Evolutionary conservation across 2,329 filamentous ascomycete species (phyloP).

Genomic region (Ceratocystis destructans): DNA sequence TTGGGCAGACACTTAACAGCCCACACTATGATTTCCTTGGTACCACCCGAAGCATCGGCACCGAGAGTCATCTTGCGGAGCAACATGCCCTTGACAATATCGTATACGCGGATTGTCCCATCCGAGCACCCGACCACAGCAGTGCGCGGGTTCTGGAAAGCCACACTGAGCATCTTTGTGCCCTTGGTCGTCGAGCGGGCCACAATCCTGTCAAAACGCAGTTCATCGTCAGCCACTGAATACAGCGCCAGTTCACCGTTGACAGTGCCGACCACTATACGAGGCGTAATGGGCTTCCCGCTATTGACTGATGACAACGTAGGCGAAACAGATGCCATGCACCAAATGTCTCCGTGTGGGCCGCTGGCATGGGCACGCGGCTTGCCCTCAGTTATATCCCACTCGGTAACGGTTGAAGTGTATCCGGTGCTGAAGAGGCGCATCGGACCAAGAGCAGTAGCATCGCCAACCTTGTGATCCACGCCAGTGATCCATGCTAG

Average conservation of each 20-base stretch:
- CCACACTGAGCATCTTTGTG: constrained; percentile 77
- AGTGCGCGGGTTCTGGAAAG: constrained; percentile 71
- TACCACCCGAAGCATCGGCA: constrained; percentile 52
- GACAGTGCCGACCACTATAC: constrained; percentile 70
- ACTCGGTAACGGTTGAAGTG: constrained; percentile 83
- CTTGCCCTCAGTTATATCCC: constrained; percentile 70
- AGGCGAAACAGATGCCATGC: constrained; percentile 43
- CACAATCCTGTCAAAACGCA: constrained; percentile 66
- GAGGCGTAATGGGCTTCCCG: constrained; percentile 21
- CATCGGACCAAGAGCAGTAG: constrained; percentile 48
- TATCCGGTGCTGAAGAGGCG: constrained; percentile 94
- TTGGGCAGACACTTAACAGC: constrained; percentile 75
- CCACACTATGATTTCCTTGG: constrained; percentile 84
- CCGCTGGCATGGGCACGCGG: constrained; percentile 74
- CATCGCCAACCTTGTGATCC: constrained; percentile 50
- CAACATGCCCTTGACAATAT: constrained; percentile 63
- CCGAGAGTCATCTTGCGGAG: constrained; percentile 77
- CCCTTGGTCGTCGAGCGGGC: constrained; percentile 68
- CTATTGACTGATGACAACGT: constrained; percentile 22
- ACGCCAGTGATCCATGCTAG: constrained; percentile 84
- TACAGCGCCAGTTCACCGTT: constrained; percentile 82
- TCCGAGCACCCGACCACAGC: constrained; percentile 91
- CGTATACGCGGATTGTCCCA: constrained; percentile 82
- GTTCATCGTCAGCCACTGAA: constrained; percentile 69
- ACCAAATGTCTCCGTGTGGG: constrained; percentile 95